Percentiles rank a stretch among this genome's conserved stretches.
These are phyloP conservation scores for Coemansia sp. DNA, from an alignment of 192 early-diverging fungal species.

Conservation along the genomic window DNA sequence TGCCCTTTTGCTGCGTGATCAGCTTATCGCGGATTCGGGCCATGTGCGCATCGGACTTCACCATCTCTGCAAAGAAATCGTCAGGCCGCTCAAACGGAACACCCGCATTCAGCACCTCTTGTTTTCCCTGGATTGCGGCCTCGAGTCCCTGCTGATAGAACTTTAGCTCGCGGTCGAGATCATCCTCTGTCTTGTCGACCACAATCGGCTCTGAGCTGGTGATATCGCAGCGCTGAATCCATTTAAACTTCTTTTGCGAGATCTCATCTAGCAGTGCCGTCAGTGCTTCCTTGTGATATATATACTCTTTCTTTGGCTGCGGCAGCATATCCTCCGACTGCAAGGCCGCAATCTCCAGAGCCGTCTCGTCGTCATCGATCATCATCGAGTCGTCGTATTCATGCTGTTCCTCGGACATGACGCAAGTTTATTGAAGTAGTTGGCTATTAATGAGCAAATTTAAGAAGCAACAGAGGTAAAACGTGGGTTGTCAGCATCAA, in stretches of 20 bases:
- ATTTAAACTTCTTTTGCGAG: constrained; percentile 62
- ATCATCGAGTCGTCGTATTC: constrained; percentile 24
- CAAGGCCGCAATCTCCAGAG: constrained; percentile 52
- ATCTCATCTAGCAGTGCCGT: constrained; percentile 61
- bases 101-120: constrained; percentile 60
- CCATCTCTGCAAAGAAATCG: constrained; percentile 98
- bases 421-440: not conserved
- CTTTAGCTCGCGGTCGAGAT: constrained; percentile 89
- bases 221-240: constrained; percentile 71
- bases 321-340: constrained; percentile 22
- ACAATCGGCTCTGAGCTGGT: constrained; percentile 58
- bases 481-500: not conserved
- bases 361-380: constrained; percentile 50
- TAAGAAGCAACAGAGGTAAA: not conserved
- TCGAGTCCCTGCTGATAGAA: constrained; percentile 92
- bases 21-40: constrained; percentile 80
- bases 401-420: constrained; percentile 9
- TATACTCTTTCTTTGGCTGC: constrained; percentile 36
- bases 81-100: constrained; percentile 83
- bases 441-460: not conserved
- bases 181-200: constrained; percentile 72
- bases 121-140: constrained; percentile 68
- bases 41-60: constrained; percentile 97
- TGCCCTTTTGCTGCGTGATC: constrained; percentile 76
- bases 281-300: constrained; percentile 57